These are phyloP conservation scores for Penicillium goetzii DNA, from an alignment of 495 filamentous ascomycete genomes.

Conservation along the genomic window DNA sequence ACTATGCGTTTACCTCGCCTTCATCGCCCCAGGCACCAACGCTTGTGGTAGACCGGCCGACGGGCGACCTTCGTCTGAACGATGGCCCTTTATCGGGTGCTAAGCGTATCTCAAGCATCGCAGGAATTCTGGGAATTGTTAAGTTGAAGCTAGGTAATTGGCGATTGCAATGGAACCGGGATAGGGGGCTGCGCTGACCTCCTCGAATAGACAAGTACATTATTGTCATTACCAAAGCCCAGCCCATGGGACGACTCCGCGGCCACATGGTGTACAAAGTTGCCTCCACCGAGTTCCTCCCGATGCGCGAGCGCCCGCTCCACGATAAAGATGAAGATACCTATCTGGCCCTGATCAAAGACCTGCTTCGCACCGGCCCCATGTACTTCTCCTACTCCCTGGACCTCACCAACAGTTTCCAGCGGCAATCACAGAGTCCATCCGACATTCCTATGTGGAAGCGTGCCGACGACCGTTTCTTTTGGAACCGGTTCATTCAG, in stretches of 20 bases:
- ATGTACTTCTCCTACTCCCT: conserved; percentile 99
- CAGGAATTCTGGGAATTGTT: conserved; percentile 91
- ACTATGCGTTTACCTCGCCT: conserved; percentile 96
- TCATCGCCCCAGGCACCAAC: conserved; percentile 87
- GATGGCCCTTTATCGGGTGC: conserved; percentile 73
- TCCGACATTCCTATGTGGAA: conserved; percentile 78
- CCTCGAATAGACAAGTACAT: conserved; percentile 82
- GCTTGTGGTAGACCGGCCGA: conserved; percentile 85
- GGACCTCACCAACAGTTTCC: conserved; percentile 93
- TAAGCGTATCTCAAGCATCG: conserved; percentile 88
- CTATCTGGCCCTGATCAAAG: conserved; percentile 78
- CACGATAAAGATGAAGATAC: conserved; percentile 92
- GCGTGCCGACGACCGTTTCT: conserved; percentile 94
- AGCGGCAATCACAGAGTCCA: conserved; percentile 80
- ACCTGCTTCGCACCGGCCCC: conserved; percentile 75
- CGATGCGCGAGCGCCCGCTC: conserved; percentile 87
- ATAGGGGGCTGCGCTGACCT: conserved; percentile 20
- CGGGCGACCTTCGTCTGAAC: conserved; percentile 85
- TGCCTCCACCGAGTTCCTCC: conserved; percentile 87
- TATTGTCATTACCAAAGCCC: conserved; percentile 92
- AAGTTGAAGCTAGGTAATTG: conserved; percentile 80
- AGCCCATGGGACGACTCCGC: conserved; percentile 85
- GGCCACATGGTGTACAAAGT: conserved; percentile 95
- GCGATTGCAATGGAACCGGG: neutral
- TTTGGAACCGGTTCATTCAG: conserved; percentile 95